Evolutionary conservation across 2,329 filamentous ascomycete genomes (phyloP), one percentile per base, ranked within the genome.

Genomic region (Colletotrichum abscissum): DNA sequence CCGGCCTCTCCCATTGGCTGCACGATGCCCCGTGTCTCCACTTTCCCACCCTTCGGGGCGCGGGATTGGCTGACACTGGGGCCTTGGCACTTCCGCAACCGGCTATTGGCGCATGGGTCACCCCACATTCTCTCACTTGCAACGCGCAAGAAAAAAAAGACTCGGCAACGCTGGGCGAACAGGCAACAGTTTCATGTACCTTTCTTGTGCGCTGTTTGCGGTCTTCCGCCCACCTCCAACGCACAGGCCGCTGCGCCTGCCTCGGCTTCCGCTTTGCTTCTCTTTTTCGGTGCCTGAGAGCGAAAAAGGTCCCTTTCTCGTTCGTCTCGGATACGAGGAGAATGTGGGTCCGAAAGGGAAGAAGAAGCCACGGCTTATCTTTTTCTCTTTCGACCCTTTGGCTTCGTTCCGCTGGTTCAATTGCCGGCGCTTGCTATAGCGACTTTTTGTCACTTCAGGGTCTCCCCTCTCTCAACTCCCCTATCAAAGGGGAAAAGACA

Each of bases 151-250:
- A 35, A 58, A 30, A 58, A 58, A 24, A 5, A 22, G 5, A 46
- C 9, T 30, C 30, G 46, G 19, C 30, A 52, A 42, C 26, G 42
- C 42, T 64, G 8, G 46, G 63, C n/a, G n/a, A 49, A 6, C 38
- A 72, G 57, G 63, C 58, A 63, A 26, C 69, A 68, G 69, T 68
- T 67, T 72, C 49, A 55, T 22, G 52, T 54, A 52, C 56, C 42
- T 54, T 56, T 56, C 12, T 16, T 16, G 12, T 28, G 22, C 54
- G 24, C 54, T 28, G 54, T 24, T 56, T 56, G 54, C 55, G 9
- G 42, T 7, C 26, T 28, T 8, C 9, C 55, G 1, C 16, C 5
- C 26, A 28, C 5, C 55, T 7, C 28, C n/a, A 33, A 6, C 28
- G 26, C 56, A n/a, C 11, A 12, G 19, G 11, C 16, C 22, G 30